Conservation (phyloP, 805 yeast species). For the Suhomyces vadensis region DNA sequence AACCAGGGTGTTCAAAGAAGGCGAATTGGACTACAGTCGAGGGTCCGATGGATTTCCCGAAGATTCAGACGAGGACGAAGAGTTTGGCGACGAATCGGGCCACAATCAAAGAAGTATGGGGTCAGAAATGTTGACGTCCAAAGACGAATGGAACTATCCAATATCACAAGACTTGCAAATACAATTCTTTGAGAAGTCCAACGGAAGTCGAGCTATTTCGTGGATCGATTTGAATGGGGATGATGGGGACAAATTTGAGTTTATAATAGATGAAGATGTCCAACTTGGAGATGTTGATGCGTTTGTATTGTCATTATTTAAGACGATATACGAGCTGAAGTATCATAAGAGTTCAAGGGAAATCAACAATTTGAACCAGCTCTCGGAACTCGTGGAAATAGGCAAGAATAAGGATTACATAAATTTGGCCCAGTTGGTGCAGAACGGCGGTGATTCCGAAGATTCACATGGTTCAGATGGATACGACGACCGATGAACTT, state of each 20-base stretch:
- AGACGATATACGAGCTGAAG: conserved; percentile 76
- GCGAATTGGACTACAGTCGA: conserved; percentile 50
- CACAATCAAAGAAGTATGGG: conserved; percentile 15
- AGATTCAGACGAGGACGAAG: conserved; percentile 47
- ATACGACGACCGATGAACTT: not conserved
- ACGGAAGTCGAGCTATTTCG: conserved; percentile 58
- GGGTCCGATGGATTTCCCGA: conserved; percentile 42
- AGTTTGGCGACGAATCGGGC: conserved; percentile 26
- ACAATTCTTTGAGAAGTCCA: conserved; percentile 50
- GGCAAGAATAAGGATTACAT: conserved; percentile 11
- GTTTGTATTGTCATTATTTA: conserved; percentile 61
- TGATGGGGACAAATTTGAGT: conserved; percentile 79
- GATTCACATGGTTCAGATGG: not conserved
- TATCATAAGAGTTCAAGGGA: conserved; percentile 30
- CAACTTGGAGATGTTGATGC: conserved; percentile 55
- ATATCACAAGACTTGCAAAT: conserved; percentile 63
- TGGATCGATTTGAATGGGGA: conserved; percentile 91
- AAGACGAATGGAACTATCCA: conserved; percentile 72
- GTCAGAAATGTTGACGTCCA: conserved; percentile 24
- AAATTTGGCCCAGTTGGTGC: not conserved
- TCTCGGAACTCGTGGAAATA: conserved; percentile 50
- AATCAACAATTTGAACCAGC: conserved; percentile 38
- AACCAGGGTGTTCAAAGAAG: conserved; percentile 67
- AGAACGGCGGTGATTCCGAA: not conserved
- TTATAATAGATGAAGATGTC: conserved; percentile 65